Evolutionary conservation across 345 rosid genomes (phyloP).

Genomic region (Mercurialis annua): DNA sequence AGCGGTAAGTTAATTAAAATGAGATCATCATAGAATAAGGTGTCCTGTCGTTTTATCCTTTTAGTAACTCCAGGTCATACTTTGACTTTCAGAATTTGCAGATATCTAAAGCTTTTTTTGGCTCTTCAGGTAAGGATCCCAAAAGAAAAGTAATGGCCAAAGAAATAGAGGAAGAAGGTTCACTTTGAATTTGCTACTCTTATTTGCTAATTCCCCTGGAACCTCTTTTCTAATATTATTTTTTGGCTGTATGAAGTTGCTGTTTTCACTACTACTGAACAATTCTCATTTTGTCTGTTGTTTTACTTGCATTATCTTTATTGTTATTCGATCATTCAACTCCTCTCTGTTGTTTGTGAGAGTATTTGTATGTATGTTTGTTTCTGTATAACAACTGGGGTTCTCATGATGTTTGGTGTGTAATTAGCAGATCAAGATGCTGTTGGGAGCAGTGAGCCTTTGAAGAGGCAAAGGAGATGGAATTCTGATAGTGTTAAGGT

Average conservation of each 20-base stretch:
- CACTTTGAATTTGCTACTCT: no score
- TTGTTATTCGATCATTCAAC: background rate
- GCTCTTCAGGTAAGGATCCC: constrained; percentile 53
- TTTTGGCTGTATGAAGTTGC: no score
- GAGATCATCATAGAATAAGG: background rate
- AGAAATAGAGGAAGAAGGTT: constrained; percentile 55
- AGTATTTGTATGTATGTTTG: background rate
- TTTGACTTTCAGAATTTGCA: constrained; percentile 14
- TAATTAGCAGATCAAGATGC: constrained; percentile 65
- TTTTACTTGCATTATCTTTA: background rate
- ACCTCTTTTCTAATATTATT: no score
- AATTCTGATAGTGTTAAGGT: constrained; percentile 62
- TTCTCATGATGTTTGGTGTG: background rate
- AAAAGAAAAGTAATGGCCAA: constrained; percentile 24
- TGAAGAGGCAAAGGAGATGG: constrained; percentile 93
- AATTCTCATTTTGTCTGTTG: no score
- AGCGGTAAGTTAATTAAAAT: constrained; percentile 38
- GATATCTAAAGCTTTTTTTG: constrained; percentile 19
- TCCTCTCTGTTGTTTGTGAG: background rate
- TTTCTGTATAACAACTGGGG: background rate
- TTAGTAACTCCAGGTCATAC: background rate
- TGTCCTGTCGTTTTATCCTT: no score
- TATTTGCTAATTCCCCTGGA: background rate
- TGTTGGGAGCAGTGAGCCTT: constrained; percentile 52
- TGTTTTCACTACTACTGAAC: no score